A percentile compares a stretch with the other conserved stretches of the same genome.
Evolutionary conservation across 441 rosid species (phyloP).

Genomic region (Eugenia klotzschiana): DNA sequence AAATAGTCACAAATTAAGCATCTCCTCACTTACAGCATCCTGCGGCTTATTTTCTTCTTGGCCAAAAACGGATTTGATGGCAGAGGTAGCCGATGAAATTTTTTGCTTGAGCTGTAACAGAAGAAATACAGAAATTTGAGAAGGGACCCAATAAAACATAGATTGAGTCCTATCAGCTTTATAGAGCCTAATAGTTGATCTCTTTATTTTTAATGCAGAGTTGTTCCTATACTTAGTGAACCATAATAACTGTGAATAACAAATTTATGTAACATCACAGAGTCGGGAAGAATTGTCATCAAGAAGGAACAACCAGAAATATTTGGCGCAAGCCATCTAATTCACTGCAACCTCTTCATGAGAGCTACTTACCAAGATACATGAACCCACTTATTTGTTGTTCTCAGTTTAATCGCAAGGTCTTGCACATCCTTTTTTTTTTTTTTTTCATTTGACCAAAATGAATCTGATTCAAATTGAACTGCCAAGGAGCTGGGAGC

Average conservation of each 20-base stretch:
- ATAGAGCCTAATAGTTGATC: background rate
- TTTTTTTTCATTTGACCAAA: background rate
- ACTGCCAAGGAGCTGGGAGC: background rate
- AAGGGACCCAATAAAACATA: background rate
- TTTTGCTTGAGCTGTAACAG: conserved; percentile 70
- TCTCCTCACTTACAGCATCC: background rate
- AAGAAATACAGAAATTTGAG: background rate
- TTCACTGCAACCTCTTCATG: background rate
- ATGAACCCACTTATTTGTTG: background rate
- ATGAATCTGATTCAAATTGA: background rate
- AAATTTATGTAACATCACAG: background rate
- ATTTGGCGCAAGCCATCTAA: background rate
- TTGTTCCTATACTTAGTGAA: background rate
- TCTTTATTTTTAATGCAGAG: background rate
- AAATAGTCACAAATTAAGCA: background rate
- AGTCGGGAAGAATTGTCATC: background rate
- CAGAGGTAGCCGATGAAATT: conserved; percentile 80
- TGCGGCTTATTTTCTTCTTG: conserved; percentile 35
- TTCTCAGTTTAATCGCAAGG: background rate
- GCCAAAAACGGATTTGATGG: conserved; percentile 83
- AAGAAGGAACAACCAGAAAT: background rate
- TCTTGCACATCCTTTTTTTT: background rate
- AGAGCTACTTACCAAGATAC: background rate
- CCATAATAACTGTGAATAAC: background rate
- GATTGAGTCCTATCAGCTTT: background rate